Percentiles rank a stretch among this genome's conserved stretches.
These are phyloP conservation scores for Candida freyschussii DNA, from an alignment of 1,139 yeast species.

Conservation along the genomic window DNA sequence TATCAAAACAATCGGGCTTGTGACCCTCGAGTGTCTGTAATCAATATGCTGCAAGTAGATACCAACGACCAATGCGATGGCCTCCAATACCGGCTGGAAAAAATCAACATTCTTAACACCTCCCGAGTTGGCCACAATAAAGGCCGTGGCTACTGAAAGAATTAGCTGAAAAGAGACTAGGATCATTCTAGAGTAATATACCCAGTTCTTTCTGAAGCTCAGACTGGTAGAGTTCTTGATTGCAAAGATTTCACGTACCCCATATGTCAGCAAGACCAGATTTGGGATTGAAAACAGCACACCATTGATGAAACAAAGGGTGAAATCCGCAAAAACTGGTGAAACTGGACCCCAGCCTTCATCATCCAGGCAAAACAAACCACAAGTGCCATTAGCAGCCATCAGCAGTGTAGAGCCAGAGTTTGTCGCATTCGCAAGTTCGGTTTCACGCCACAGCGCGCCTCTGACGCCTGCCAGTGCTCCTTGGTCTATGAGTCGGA, in stretches of 20 bases:
- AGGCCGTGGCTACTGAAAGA: conserved; percentile 25
- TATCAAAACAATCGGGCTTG: conserved; percentile 65
- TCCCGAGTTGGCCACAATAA: conserved; percentile 3
- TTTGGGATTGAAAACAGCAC: conserved; percentile 49
- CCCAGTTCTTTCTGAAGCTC: conserved; percentile 37
- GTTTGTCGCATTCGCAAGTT: background rate
- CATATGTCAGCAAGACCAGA: conserved; percentile 48
- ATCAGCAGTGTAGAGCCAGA: background rate
- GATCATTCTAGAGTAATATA: conserved; percentile 30
- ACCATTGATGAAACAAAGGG: conserved; percentile 84
- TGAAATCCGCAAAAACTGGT: conserved; percentile 53
- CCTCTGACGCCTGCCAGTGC: conserved; percentile 3
- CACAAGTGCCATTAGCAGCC: conserved; percentile 7
- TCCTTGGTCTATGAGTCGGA: conserved; percentile 3
- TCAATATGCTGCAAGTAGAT: conserved; percentile 65
- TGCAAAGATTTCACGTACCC: conserved; percentile 40
- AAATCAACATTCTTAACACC: conserved; percentile 15
- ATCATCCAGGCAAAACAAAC: conserved; percentile 34
- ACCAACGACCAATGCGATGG: conserved; percentile 39
- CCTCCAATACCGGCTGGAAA: conserved; percentile 25
- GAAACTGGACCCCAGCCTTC: conserved; percentile 81
- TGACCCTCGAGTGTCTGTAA: conserved; percentile 56
- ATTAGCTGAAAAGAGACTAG: conserved; percentile 28
- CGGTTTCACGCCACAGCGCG: background rate
- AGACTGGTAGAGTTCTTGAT: conserved; percentile 28